phyloP scores from a whole-genome alignment of 2,329 filamentous ascomycete species.

The Trichoderma gracile region DNA sequence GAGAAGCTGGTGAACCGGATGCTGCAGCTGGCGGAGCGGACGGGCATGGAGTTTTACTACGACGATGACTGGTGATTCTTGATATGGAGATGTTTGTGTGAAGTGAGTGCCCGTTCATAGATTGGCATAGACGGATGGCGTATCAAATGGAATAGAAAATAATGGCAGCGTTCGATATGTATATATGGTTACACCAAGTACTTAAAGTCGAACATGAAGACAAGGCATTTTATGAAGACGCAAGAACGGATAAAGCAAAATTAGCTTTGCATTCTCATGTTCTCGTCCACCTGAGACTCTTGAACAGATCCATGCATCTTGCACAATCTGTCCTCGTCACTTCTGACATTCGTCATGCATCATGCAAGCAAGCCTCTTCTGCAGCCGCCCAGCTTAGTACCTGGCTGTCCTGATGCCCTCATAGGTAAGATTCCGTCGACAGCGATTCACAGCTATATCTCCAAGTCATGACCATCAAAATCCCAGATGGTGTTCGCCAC shows the following conservation, averaged over 20 bases:
- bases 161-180: too few relatives aligned
- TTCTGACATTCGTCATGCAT: slow-evolving; percentile 14
- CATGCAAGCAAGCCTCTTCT: background rate
- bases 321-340: background rate
- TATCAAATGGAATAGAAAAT: background rate
- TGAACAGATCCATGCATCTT: background rate
- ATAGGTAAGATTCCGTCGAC: too few relatives aligned
- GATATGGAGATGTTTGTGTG: background rate
- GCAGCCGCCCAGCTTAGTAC: too few relatives aligned
- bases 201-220: too few relatives aligned
- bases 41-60: slow-evolving; percentile 18
- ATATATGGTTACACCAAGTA: too few relatives aligned
- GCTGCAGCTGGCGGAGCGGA: slow-evolving; percentile 31
- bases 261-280: too few relatives aligned
- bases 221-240: too few relatives aligned
- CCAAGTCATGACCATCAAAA: too few relatives aligned
- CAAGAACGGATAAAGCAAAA: too few relatives aligned
- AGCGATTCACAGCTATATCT: too few relatives aligned
- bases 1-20: slow-evolving; percentile 39
- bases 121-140: background rate
- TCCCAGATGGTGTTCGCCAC: background rate
- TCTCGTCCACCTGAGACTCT: too few relatives aligned
- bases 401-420: too few relatives aligned
- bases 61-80: background rate
- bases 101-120: background rate